Base-by-base conservation (phyloP, 2,329 filamentous ascomycete genomes). In the Aureobasidium sp. region DNA sequence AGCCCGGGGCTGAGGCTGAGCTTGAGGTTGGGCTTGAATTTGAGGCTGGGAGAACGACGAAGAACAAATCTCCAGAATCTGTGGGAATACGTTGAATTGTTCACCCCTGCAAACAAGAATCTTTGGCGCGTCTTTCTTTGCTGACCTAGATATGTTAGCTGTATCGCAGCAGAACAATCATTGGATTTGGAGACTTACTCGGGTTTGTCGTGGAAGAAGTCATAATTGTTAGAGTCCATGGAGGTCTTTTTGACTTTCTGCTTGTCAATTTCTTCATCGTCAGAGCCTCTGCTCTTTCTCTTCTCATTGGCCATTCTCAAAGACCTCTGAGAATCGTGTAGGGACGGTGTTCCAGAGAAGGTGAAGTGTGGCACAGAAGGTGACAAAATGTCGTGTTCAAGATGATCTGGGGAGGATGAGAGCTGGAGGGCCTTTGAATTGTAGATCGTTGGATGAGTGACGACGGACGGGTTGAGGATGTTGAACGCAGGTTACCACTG, bases 121-220 rank as follows among this genome's bases (percentile, higher is more conserved):
- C 7, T 34, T 3, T 5, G 47, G 57, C 2, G 17, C 15, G 5
- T 60, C 46, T 26, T 24, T 29, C 26, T 60, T 60, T 32, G 47
- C 46, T 4, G 24, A 29, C 13, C 57, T 52, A 26, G 27, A 15
- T 1, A 3, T 12, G 47, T 59, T 27, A 59, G 32, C 10, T n/a
- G 13, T 41, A 8, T 3, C 5, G 20, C 17, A 20, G 15, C n/a
- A n/a, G 20, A 24, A 5, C 32, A 6, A 10, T 17, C 10, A 27
- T 34, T 34, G 12, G 17, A n/a, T 4, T 10, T 39, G 32, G 13
- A 24, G 5, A 59, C 46, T 17, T 41, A 60, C 57, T 51, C 46
- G 10, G 57, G 46, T 17, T 50, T 51, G 27, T 60, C 47, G 17
- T 50, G 57, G 27, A 60, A 51, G 12, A 60, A 60, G 12, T 60